These are phyloP conservation scores for Hemisphaericaspora nanyangensis DNA, from an alignment of 805 yeast species.

Conservation along the genomic window DNA sequence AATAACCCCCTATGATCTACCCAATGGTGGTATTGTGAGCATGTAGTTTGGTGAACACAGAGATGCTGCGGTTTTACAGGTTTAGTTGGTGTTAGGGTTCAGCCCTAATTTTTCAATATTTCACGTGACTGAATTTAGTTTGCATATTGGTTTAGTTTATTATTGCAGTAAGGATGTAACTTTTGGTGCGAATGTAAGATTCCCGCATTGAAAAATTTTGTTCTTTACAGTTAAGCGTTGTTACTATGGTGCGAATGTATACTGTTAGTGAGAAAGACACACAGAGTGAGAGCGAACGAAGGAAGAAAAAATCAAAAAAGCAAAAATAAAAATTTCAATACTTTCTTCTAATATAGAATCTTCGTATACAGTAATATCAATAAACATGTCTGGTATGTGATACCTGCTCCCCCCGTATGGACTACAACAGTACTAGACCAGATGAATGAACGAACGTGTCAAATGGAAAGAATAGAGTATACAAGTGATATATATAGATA, in stretches of 20 bases:
- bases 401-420: not conserved
- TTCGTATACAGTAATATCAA: constrained; percentile 9
- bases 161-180: constrained; percentile 2
- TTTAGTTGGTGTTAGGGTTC: not conserved
- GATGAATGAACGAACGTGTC: not conserved
- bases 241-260: no score
- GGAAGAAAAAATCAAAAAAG: constrained; percentile 9
- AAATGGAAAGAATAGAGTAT: no score
- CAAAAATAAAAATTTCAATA: constrained; percentile 4
- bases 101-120: not conserved
- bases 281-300: not conserved
- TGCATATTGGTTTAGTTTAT: not conserved
- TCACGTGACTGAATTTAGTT: not conserved
- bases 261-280: not conserved
- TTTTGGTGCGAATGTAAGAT: not conserved
- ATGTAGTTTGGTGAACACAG: no score
- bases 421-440: not conserved
- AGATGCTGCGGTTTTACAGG: no score
- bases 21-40: no score
- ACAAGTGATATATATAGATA: not conserved
- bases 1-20: no score
- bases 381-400: constrained; percentile 36
- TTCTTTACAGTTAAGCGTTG: not conserved
- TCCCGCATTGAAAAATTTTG: not conserved
- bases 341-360: constrained; percentile 3